Evolutionary conservation across 306 rosid species (phyloP), one percentile per base, ranked within the genome.

Genomic region (Cucurbita maxima): DNA sequence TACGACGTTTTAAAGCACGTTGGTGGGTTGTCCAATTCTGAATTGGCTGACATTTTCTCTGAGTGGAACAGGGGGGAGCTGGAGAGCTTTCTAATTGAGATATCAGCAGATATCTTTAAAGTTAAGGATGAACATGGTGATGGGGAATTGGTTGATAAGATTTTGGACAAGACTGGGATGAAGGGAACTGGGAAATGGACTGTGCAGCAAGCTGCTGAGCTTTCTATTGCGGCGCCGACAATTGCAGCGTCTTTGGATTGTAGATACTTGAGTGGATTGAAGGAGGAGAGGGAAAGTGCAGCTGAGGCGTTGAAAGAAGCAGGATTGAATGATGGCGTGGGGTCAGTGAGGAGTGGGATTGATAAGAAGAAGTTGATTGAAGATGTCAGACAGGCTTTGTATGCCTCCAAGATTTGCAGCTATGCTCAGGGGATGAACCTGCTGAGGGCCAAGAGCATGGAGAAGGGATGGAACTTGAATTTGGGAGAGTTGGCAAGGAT

Each of bases 151-250:
- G 98, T 93, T 45, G 98, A 93, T 71, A 90, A 86, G 83, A 85
- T 93, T 76, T 79, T 90, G 82, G 98, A 93, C 45, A 93, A 90
- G 83, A 93, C 98, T 0, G 98, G 98, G 1, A 93, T 93, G 96
- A 93, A 93, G 75, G 97, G 97, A 6, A 93, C 98, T 0, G 97
- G 98, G 41, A 93, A 93, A 76, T 93, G 97, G 98, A 93, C 98
- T 0, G 97, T 93, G 22, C 98, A 93, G 59, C 96, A 93, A 77
- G 97, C 97, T 0, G 98, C 98, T 3, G 98, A 93, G 87, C 82
- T 93, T 0, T 93, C 98, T 0, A 88, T 93, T 10, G 98, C 98
- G 0, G 97, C 98, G 0, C 97, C 97, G 0, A 93, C 98, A 0
- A 93, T 93, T 41, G 97, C 98, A 0, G 97, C 98, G 0, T 93